Base-by-base conservation (phyloP, 768 basidiomycete genomes). In the Hericium rajendrae region DNA sequence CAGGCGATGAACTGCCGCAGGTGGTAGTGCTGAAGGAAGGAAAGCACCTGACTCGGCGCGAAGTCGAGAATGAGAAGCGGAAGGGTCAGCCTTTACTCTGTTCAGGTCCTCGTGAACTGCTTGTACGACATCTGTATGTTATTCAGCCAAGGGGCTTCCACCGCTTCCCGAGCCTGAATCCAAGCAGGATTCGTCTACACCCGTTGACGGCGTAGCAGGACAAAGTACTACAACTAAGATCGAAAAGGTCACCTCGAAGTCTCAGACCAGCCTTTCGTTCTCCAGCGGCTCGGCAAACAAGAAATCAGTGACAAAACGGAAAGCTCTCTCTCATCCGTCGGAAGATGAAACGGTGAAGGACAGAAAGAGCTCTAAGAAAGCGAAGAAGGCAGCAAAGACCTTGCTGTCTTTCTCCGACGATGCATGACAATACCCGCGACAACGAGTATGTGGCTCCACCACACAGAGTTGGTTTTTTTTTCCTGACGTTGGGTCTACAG, bases 1-100 rank as follows among this genome's bases (percentile, higher is more conserved):
- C 62, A n/a, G 64, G 50, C 10, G 92, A 93, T 64, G 93, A 94
- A 69, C 84, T 79, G 62, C 93, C 93, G 2, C 89, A 91, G 66
- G 83, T 97, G 8, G 91, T 97, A 3, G 93, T 95, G 9, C 68
- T 97, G 62, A 91, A 81, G 66, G 81, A 86, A 62, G 93, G 94
- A 26, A 94, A 91, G 67, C 94, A 97, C 73, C 75, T 97, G 46
- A 82, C 81, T 2, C 85, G 79, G 60, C 72, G 78, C 55, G 90
- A 95, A 65, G 91, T 78, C 3, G 86, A 90, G 75, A 86, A 89
- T 66, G 77, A 88, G 64, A 76, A 78, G 55, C 80, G 89, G 55
- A 82, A 79, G 77, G 87, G 90, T 90, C 58, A 52, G 75, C 24
- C 1, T 18, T 51, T 16, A 13, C 24, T 15, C 18, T 51, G 24